Percentiles rank a stretch among this genome's conserved stretches.
Conservation (phyloP, 495 filamentous ascomycete genomes). For the Neurospora tetraspora region DNA sequence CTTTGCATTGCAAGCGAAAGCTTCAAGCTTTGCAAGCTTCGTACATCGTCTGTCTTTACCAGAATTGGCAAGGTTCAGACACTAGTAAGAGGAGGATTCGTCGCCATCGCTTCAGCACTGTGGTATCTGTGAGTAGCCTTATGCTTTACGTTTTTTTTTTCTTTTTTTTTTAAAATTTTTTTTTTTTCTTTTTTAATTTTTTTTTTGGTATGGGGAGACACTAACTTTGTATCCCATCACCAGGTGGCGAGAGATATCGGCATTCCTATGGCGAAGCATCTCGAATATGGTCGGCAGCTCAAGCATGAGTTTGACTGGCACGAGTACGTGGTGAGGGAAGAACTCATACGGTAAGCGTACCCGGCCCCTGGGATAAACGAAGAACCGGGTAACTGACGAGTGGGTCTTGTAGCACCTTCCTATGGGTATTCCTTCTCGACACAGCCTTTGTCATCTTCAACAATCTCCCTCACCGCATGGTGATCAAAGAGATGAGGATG, state of each 20-base stretch:
- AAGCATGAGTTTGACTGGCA: slow-evolving; percentile 20
- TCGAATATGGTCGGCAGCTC: slow-evolving; percentile 12
- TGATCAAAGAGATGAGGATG: slow-evolving; percentile 27
- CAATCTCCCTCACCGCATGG: slow-evolving; percentile 24
- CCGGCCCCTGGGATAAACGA: background rate
- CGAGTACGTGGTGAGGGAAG: slow-evolving; percentile 19
- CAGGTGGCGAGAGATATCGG: slow-evolving; percentile 19
- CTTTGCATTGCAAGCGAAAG: slow-evolving; percentile 5
- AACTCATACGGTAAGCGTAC: slow-evolving; percentile 17
- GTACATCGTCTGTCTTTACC: slow-evolving; percentile 18
- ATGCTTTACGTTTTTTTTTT: no score
- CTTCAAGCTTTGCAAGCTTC: slow-evolving; percentile 21
- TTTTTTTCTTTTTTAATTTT: no score
- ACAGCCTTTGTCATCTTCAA: slow-evolving; percentile 26
- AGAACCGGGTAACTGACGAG: background rate
- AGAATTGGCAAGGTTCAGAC: slow-evolving; percentile 22
- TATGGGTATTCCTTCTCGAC: slow-evolving; percentile 22
- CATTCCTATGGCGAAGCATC: slow-evolving; percentile 17
- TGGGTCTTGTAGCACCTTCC: slow-evolving; percentile 6
- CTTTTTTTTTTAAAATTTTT: no score
- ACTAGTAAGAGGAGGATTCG: slow-evolving; percentile 18
- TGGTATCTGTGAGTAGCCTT: slow-evolving; percentile 15
- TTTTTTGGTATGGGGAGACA: background rate
- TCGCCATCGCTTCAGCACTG: slow-evolving; percentile 20
- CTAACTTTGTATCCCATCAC: background rate